phyloP scores from a whole-genome alignment of 2,329 filamentous ascomycete species.

The Sporothrix globosa region DNA sequence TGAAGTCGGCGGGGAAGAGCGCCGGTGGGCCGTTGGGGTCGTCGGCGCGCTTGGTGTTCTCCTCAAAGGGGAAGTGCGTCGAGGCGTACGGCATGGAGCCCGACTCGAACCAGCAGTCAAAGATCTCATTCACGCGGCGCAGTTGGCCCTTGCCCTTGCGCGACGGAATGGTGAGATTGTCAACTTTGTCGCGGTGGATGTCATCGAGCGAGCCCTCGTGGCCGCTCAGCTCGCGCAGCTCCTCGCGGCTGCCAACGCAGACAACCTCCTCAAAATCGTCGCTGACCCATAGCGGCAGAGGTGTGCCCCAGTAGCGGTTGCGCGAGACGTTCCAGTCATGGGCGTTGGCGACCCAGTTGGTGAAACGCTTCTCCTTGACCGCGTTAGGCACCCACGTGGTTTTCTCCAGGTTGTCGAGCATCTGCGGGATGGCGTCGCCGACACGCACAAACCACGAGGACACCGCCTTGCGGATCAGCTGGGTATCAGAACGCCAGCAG shows the following conservation, averaged over 20 bases:
- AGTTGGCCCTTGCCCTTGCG: constrained; percentile 70
- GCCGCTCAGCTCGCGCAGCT: constrained; percentile 84
- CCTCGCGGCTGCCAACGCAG: constrained; percentile 81
- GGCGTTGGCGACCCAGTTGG: constrained; percentile 88
- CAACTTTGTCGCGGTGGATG: constrained; percentile 89
- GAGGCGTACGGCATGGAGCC: constrained; percentile 59
- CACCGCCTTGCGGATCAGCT: constrained; percentile 88
- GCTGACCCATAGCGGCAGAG: constrained; percentile 68
- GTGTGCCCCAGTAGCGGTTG: constrained; percentile 91
- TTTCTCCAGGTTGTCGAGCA: constrained; percentile 86
- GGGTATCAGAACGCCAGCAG: constrained; percentile 94
- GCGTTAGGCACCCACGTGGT: constrained; percentile 91
- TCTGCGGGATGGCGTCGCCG: constrained; percentile 76
- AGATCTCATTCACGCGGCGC: constrained; percentile 64
- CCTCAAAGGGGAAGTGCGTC: constrained; percentile 68
- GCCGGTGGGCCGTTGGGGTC: constrained; percentile 49
- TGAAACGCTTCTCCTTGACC: constrained; percentile 89
- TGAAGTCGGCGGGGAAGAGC: constrained; percentile 57
- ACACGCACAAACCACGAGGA: constrained; percentile 96
- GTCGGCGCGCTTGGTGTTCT: constrained; percentile 82
- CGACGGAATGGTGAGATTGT: constrained; percentile 91
- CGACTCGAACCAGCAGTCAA: constrained; percentile 61
- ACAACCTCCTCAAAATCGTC: constrained; percentile 86
- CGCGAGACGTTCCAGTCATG: constrained; percentile 94
- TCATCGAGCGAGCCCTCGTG: constrained; percentile 81